These are phyloP conservation scores for Silene noctiflora DNA, from an alignment of 179 eudicot species.

Conservation along the genomic window DNA sequence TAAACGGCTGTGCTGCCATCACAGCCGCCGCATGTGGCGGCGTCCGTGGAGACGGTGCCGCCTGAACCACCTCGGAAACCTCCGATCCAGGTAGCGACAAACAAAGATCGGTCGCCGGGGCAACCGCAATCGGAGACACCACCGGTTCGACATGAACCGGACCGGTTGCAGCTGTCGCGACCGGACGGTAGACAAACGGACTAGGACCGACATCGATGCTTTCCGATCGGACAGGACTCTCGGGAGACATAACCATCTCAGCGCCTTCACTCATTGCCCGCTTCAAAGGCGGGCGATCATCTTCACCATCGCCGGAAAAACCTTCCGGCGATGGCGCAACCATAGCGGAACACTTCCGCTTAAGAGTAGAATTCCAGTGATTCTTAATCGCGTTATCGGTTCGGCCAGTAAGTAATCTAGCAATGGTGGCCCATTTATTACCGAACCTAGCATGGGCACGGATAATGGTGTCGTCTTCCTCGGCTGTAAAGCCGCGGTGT, in stretches of 20 bases:
- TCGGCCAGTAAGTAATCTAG: constrained; percentile 34
- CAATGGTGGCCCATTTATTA: constrained; percentile 50
- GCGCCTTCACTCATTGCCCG: constrained; percentile 42
- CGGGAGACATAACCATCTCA: constrained; percentile 34
- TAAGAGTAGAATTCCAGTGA: constrained; percentile 47
- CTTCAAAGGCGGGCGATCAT: background rate
- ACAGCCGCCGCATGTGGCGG: background rate
- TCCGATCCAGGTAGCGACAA: constrained; percentile 42
- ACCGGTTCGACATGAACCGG: constrained; percentile 8
- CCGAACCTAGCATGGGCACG: constrained; percentile 47
- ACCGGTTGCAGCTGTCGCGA: constrained; percentile 21
- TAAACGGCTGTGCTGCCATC: constrained; percentile 17
- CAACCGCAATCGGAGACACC: constrained; percentile 2
- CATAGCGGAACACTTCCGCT: constrained; percentile 41
- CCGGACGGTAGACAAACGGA: constrained; percentile 26
- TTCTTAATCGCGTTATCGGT: constrained; percentile 49
- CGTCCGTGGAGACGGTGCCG: background rate
- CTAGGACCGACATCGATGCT: constrained; percentile 27
- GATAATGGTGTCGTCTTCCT: constrained; percentile 39
- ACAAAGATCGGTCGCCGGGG: constrained; percentile 36
- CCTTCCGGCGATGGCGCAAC: constrained; percentile 17
- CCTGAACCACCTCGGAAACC: constrained; percentile 8
- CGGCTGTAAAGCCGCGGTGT: constrained; percentile 39
- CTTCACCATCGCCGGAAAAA: background rate
- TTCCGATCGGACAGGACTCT: constrained; percentile 40